Base-by-base conservation (phyloP, 345 rosid genomes). In the Boechera stricta region DNA sequence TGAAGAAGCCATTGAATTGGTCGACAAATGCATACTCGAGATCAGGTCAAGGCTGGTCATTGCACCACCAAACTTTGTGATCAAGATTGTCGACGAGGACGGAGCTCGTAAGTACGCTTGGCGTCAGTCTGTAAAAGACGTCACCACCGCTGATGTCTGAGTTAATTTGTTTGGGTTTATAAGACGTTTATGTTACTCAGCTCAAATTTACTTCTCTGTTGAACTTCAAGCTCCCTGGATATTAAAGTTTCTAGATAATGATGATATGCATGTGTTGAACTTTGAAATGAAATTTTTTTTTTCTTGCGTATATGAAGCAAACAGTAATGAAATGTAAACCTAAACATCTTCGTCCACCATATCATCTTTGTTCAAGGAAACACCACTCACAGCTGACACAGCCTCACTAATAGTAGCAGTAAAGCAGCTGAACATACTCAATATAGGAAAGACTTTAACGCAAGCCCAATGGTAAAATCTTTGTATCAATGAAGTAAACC, bases 11-110 rank as follows among this genome's bases (percentile, higher is more conserved):
- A 77, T 90, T 28, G 91, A 77, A 24, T 70, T 96, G 84, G 96
- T 93, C 0, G 99, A 92, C 59, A 91, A 91, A 74, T 91, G 98
- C 86, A 92, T 92, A 69, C 16, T 83, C 49, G 99, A 95, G 93
- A 92, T 95, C 66, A 83, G 94, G 64, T 90, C 96, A 35, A 91
- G 97, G 79, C 86, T 95, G 55, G 98, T 90, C 24, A 88, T 92
- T 76, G 98, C 99, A 18, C 99, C 99, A 2, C 97, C 91, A 3
- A 95, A 92, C 87, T 95, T 92, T 73, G 90, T 89, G 58, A 92
- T 95, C 85, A 92, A 95, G 87, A 95, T 96, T 5, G 97, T 96
- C 0, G 99, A 96, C 84, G 87, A 93, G 75, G 87, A 88, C 5
- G 99, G 99, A 55, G 98, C 97, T 1, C 85, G 96, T 72, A 92